Evolutionary conservation across 768 basidiomycete species (phyloP).

Genomic region (Lentinus tigrinus): DNA sequence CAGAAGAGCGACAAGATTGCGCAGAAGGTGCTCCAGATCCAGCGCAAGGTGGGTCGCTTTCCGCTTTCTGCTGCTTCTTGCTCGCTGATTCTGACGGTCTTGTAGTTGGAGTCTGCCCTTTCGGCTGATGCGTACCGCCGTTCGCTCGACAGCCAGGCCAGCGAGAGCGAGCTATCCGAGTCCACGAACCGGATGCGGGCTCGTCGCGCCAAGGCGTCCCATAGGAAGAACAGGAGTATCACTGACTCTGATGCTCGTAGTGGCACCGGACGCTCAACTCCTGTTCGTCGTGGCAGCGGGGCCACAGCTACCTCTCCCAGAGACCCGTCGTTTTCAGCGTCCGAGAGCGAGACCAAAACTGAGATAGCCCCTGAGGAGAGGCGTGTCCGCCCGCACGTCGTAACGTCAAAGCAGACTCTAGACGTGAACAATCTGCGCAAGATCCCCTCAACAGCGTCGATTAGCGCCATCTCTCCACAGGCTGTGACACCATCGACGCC

Average conservation of each 20-base stretch:
- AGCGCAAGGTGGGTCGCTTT: conserved; percentile 75
- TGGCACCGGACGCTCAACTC: conserved; percentile 15
- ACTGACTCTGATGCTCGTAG: conserved; percentile 6
- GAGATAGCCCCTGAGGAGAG: conserved; percentile 13
- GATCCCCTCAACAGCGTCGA: conserved; percentile 34
- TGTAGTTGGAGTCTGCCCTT: conserved; percentile 76
- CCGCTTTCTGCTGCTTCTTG: not conserved
- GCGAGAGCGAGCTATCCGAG: conserved; percentile 40
- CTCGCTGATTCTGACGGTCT: conserved; percentile 7
- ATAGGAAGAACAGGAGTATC: conserved; percentile 12
- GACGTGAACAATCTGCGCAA: conserved; percentile 29
- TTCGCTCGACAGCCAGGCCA: conserved; percentile 41
- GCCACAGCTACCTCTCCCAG: not conserved
- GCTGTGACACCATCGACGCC: conserved; percentile 35
- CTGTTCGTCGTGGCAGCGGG: not conserved
- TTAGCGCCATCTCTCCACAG: conserved; percentile 26
- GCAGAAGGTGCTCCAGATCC: conserved; percentile 84
- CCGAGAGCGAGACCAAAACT: conserved; percentile 14
- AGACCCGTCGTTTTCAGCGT: not conserved
- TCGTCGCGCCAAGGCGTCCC: conserved; percentile 13
- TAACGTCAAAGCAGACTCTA: conserved; percentile 8
- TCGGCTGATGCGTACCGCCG: conserved; percentile 52
- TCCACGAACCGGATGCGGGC: conserved; percentile 12
- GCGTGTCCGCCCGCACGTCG: conserved; percentile 8
- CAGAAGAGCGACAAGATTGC: conserved; percentile 85